A percentile compares a stretch with the other conserved stretches of the same genome.
phyloP scores from a whole-genome alignment of 2,329 filamentous ascomycete species.

The Malbranchea zuffiana region DNA sequence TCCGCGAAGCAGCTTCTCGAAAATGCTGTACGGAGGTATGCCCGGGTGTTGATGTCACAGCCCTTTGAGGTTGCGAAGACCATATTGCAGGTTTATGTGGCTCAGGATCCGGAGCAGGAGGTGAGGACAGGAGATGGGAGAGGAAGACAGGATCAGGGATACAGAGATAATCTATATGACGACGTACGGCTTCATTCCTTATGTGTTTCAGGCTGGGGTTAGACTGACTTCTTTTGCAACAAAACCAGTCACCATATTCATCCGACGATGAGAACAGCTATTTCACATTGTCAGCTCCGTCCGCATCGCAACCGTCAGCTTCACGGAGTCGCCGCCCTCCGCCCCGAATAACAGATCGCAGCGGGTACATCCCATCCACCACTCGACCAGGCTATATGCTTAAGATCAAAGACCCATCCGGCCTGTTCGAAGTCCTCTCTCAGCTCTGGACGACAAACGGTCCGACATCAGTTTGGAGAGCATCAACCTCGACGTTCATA shows the following conservation, averaged over 20 bases:
- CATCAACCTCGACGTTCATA: slow-evolving; percentile 82
- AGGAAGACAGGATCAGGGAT: slow-evolving; percentile 19
- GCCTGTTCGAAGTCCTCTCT: slow-evolving; percentile 73
- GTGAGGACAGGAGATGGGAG: slow-evolving; percentile 22
- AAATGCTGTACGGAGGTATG: slow-evolving; percentile 84
- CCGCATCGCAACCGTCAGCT: slow-evolving; percentile 32
- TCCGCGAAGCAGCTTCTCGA: slow-evolving; percentile 69
- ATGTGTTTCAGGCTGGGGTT: slow-evolving; percentile 11
- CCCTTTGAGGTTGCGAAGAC: slow-evolving; percentile 97
- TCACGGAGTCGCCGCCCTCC: slow-evolving; percentile 30
- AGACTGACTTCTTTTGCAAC: slow-evolving; percentile 1
- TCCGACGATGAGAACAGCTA: slow-evolving; percentile 72
- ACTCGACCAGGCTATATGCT: slow-evolving; percentile 49
- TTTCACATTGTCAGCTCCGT: slow-evolving; percentile 56
- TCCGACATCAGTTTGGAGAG: slow-evolving; percentile 87
- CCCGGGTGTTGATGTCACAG: slow-evolving; percentile 76
- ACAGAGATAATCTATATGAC: slow-evolving; percentile 23
- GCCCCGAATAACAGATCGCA: slow-evolving; percentile 36
- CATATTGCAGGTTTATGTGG: slow-evolving; percentile 65
- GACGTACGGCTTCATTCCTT: slow-evolving; percentile 19
- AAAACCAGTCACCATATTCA: slow-evolving; percentile 30
- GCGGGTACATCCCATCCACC: slow-evolving; percentile 34
- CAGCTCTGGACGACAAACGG: slow-evolving; percentile 85
- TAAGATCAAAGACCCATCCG: slow-evolving; percentile 61
- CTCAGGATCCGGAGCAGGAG: slow-evolving; percentile 29